Evolutionary conservation across 2,329 filamentous ascomycete genomes (phyloP).

Genomic region (Alternaria gaisen): DNA sequence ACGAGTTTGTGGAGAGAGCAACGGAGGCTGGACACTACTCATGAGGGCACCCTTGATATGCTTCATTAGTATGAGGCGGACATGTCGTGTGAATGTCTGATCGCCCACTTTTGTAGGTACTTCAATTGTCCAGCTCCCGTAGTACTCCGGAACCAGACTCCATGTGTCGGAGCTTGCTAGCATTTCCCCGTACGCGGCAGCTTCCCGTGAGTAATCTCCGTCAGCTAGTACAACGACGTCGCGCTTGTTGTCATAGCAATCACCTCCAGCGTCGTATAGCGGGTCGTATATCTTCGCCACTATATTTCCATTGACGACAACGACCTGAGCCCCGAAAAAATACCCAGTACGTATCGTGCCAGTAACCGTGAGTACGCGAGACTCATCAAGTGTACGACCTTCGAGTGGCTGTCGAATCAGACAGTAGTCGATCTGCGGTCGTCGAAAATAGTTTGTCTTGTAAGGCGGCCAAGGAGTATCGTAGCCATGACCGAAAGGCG

Average conservation of each 20-base stretch:
- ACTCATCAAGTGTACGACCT: not conserved
- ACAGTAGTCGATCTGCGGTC: constrained; percentile 12
- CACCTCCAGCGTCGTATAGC: constrained; percentile 5
- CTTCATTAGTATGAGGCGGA: constrained; percentile 13
- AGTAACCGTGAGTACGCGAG: constrained; percentile 4
- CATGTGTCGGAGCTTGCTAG: not conserved
- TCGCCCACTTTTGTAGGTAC: not conserved
- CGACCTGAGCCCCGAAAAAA: constrained; percentile 9
- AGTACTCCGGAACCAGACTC: not conserved
- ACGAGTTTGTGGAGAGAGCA: not conserved
- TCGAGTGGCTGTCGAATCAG: not conserved
- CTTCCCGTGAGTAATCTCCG: constrained; percentile 13
- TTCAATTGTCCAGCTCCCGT: constrained; percentile 9
- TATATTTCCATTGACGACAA: not conserved
- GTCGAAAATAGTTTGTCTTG: not conserved
- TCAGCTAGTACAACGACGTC: constrained; percentile 9
- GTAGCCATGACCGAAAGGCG: constrained; percentile 11
- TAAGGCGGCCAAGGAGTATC: not conserved
- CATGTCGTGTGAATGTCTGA: not conserved
- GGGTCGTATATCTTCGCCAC: constrained; percentile 21
- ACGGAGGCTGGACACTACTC: not conserved
- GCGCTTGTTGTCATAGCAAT: constrained; percentile 2
- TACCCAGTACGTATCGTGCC: constrained; percentile 2
- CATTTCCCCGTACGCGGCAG: constrained; percentile 5
- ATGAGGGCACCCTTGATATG: constrained; percentile 1